Evolutionary conservation across 2,329 filamentous ascomycete genomes (phyloP).

Genomic region (Colletotrichum tanaceti): DNA sequence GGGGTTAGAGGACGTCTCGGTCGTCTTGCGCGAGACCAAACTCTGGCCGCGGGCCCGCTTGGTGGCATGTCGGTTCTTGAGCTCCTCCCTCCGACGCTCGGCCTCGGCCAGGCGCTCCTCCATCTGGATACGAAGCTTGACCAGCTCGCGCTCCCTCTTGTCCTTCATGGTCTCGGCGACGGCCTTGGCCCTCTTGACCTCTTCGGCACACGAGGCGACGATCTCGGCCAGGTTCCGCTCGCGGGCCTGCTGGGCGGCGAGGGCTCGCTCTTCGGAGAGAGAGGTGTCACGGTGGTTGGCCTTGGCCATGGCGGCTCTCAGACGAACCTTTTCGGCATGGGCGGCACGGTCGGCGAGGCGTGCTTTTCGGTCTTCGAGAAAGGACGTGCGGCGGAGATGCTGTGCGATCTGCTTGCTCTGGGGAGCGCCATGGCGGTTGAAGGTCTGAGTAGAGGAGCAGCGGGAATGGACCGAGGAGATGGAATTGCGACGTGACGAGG

Average conservation of each 20-base stretch:
- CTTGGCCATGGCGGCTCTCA: conserved; percentile 80
- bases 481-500: conserved; percentile 83
- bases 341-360: conserved; percentile 82
- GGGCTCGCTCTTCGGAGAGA: conserved; percentile 78
- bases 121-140: conserved; percentile 77
- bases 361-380: conserved; percentile 83
- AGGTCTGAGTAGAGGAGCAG: conserved; percentile 70
- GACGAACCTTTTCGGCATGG: conserved; percentile 84
- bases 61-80: conserved; percentile 65
- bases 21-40: conserved; percentile 61
- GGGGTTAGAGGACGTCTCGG: conserved; percentile 60
- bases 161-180: conserved; percentile 86
- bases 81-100: conserved; percentile 75
- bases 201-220: conserved; percentile 82
- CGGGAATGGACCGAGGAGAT: conserved; percentile 81
- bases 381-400: conserved; percentile 81
- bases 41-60: conserved; percentile 67
- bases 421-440: conserved; percentile 62
- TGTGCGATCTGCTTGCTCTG: conserved; percentile 84
- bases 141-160: conserved; percentile 79
- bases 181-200: conserved; percentile 84
- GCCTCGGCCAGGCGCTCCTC: conserved; percentile 84
- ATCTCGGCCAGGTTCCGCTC: conserved; percentile 87
- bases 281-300: conserved; percentile 72
- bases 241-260: conserved; percentile 81